phyloP scores from a whole-genome alignment of 176 grass and related monocot species.

The Raddia guianensis region DNA sequence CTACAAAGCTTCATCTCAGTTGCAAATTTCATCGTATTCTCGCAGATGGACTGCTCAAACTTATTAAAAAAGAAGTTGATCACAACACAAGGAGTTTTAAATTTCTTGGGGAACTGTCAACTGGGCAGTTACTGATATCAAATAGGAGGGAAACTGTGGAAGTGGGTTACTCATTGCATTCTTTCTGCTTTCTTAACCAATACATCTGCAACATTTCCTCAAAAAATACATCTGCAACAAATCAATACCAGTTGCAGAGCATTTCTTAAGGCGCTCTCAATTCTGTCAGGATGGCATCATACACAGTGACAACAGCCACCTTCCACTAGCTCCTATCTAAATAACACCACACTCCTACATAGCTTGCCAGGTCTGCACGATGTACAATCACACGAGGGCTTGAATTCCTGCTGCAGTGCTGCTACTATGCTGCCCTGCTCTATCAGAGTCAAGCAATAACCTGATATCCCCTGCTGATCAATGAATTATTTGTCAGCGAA shows the following conservation, averaged over 20 bases:
- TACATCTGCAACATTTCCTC: neutral
- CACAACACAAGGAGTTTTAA: conserved; percentile 4
- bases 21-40: conserved; percentile 25
- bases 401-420: conserved; percentile 7
- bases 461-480: conserved; percentile 26
- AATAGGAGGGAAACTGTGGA: neutral
- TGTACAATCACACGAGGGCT: conserved; percentile 7
- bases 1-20: conserved; percentile 6
- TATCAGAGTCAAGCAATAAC: conserved; percentile 28
- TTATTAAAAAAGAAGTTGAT: neutral
- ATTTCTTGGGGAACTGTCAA: neutral
- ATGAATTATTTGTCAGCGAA: conserved; percentile 25
- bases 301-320: conserved; percentile 27
- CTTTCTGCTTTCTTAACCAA: conserved; percentile 17
- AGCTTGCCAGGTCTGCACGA: neutral
- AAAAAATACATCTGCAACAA: conserved; percentile 19
- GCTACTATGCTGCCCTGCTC: neutral
- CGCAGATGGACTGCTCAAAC: neutral
- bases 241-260: conserved; percentile 19
- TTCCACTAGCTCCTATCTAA: neutral
- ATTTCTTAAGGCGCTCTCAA: neutral
- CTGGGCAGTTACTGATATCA: neutral
- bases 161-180: conserved; percentile 2
- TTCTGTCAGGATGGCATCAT: conserved; percentile 17
- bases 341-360: conserved; percentile 18